Evolutionary conservation across 257 asterid genomes (phyloP), one percentile per base, ranked within the genome.

Genomic region (Cruciata laevipes): DNA sequence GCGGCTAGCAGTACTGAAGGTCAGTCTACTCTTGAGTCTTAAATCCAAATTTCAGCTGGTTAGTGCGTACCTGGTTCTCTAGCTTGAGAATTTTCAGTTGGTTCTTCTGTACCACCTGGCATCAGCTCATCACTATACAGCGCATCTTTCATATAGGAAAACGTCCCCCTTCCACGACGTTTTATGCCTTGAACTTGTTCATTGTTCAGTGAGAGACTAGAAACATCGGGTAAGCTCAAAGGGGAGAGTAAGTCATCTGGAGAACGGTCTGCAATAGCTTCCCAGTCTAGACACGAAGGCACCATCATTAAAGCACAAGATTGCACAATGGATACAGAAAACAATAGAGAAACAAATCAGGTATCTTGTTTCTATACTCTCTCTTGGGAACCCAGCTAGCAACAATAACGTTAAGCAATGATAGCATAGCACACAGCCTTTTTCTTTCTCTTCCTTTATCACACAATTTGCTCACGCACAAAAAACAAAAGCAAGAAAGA

Each of bases 161-260:
- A 94, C 27, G 86, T 80, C 61, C 99, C 99, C 80, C 99, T 82
- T 80, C 99, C 99, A 74, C 96, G 95, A 21, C 89, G 81, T 68
- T 80, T 94, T 71, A 81, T 80, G 63, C 68, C 71, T 73, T 85
- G 83, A 68, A 69, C 76, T 71, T 78, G 83, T 33, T 82, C 59
- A 27, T 81, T 97, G 65, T 83, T 82, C 69, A 86, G 73, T 20
- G 87, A 81, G 52, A 84, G 88, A 67, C 82, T 79, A 4, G 96
- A 84, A 31, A 90, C 76, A 66, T 73, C 85, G 2, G 89, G 86
- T 77, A 85, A 73, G 75, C 67, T 44, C 69, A 74, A 68, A 38
- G 86, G 85, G 78, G 95, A 75, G 69, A 90, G 88, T 60, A 94
- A 72, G 79, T 87, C 91, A 74, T 90, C 95, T 3, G 96, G 91